A percentile compares a stretch with the other conserved stretches of the same genome.
Evolutionary conservation across 23 red algal genomes (phyloP).

Genomic region (Pyropia yezoensis): DNA sequence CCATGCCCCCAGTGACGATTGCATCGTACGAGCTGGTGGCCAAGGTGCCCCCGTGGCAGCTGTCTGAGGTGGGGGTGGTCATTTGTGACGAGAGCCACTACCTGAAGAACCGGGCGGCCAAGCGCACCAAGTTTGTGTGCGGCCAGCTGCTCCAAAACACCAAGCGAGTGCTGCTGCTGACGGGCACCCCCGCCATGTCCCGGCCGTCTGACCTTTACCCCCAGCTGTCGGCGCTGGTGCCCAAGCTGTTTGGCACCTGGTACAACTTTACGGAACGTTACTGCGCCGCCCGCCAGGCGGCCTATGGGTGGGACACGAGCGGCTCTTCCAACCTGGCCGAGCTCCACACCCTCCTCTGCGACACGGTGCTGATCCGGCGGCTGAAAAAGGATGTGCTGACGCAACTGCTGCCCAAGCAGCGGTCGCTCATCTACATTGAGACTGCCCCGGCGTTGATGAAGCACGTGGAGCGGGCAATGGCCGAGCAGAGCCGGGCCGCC

Average conservation of each 20-base stretch:
- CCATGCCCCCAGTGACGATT: constrained; percentile 37
- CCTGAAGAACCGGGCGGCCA: constrained; percentile 45
- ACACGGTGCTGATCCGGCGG: constrained; percentile 54
- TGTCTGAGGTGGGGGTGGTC: constrained; percentile 14
- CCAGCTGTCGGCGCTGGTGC: constrained; percentile 36
- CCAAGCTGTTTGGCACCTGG: constrained; percentile 36
- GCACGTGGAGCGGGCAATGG: neutral
- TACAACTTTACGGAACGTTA: constrained; percentile 40
- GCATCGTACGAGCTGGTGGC: constrained; percentile 73
- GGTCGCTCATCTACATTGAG: constrained; percentile 55
- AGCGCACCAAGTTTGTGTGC: constrained; percentile 39
- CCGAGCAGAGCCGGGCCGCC: constrained; percentile 4
- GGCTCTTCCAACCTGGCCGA: constrained; percentile 65
- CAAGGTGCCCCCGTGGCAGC: constrained; percentile 19
- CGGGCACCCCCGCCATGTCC: constrained; percentile 63
- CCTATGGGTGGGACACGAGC: constrained; percentile 49
- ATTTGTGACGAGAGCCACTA: constrained; percentile 68
- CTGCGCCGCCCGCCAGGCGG: constrained; percentile 37
- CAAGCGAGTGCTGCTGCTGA: constrained; percentile 50
- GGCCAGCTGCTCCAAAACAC: constrained; percentile 33
- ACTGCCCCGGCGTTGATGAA: constrained; percentile 28
- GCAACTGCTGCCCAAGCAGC: constrained; percentile 62
- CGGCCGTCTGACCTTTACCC: constrained; percentile 54
- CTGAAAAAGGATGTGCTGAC: constrained; percentile 59
- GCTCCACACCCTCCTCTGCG: constrained; percentile 48